Base-by-base conservation (phyloP, 139 green algal species). In the Marvania coccoides region DNA sequence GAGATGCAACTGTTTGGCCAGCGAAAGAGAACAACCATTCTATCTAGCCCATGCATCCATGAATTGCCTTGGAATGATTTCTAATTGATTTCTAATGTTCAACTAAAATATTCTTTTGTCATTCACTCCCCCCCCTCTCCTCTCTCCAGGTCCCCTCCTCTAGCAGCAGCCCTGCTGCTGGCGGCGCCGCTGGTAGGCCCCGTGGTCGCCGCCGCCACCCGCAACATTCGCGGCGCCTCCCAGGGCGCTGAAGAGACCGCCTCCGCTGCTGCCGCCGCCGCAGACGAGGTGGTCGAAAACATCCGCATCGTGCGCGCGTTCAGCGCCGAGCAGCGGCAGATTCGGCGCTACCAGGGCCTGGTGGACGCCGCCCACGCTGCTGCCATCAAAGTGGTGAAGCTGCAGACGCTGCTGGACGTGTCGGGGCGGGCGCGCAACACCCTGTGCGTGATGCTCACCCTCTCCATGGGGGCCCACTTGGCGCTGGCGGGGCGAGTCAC, bases 211-310 rank as follows among this genome's bases (percentile, higher is more conserved):
- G 24, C 31, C n/a, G 40, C 64, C 46, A 35, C 39, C 1, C 6
- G 19, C 34, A 29, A 24, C 34, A 77, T 77, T 19, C 35, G 57
- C 4, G 15, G 8, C 6, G 56, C 39, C 30, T 65, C 56, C 37
- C 47, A 69, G 19, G 58, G 47, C 34, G 37, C 63, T 2, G 53
- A 72, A 62, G 28, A 15, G 10, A 26, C 45, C n/a, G 30, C 71
- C 19, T 33, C 58, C 19, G 40, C 63, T 0, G 58, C 58, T 3
- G 47, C 57, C 3, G 42, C 63, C 2, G 63, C 63, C 1, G 71
- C 71, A 13, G 45, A 58, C 38, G 71, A 77, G 30, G 24, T 72
- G 5, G 40, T 77, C 12, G 71, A 77, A 42, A 77, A 77, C 68
- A 65, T 67, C 6, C 33, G 37, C 31, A 36, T 57, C 23, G 46